phyloP scores from a whole-genome alignment of 2,329 filamentous ascomycete species.

The Verticillium klebahnii region DNA sequence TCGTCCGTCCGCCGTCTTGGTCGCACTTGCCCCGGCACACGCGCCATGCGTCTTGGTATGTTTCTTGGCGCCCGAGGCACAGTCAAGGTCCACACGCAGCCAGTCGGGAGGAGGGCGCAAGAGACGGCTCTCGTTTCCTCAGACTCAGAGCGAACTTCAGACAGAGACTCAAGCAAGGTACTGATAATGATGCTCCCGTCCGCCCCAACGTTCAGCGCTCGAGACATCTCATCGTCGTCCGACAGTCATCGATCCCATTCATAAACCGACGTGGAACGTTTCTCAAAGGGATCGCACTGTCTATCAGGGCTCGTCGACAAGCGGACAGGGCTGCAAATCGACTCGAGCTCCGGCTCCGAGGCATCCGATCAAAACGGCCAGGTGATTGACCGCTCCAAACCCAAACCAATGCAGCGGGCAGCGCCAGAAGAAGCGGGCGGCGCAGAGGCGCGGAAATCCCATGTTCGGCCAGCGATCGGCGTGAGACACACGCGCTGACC shows the following conservation, averaged over 20 bases:
- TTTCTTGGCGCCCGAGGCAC: not conserved
- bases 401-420: not conserved
- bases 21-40: not conserved
- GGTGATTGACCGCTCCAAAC: not conserved
- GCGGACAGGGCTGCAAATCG: no score
- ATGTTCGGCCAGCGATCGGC: not conserved
- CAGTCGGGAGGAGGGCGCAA: not conserved
- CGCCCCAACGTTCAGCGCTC: not conserved
- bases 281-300: no score
- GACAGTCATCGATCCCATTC: not conserved
- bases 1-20: not conserved
- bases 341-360: not conserved
- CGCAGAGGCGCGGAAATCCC: not conserved
- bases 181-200: not conserved
- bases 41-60: not conserved
- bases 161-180: no score
- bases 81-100: not conserved
- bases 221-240: no score
- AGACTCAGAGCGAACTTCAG: no score
- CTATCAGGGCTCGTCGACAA: no score
- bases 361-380: not conserved
- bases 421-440: no score
- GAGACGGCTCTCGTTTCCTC: not conserved
- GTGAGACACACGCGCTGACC: not conserved
- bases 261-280: not conserved